phyloP scores from a whole-genome alignment of 805 yeast species.

The Kazachstania kunashirensis region DNA sequence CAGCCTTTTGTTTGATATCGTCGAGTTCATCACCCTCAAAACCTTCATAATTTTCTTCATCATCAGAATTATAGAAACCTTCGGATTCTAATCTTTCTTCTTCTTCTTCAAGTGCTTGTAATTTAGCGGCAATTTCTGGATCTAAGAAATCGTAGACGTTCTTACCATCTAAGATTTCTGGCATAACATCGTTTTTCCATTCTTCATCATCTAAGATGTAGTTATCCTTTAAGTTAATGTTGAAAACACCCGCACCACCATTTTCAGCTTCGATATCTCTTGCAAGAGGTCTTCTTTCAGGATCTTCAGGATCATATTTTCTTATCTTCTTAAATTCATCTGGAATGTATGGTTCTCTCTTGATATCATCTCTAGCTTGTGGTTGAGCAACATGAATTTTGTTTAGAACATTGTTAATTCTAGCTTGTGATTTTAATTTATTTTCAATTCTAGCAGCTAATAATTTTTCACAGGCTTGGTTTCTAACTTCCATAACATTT shows the following conservation, averaged over 20 bases:
- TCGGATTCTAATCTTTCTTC: slow-evolving; percentile 88
- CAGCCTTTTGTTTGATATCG: slow-evolving; percentile 73
- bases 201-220: slow-evolving; percentile 90
- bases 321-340: slow-evolving; percentile 51
- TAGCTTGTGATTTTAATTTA: slow-evolving; percentile 84
- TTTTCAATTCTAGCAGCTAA: slow-evolving; percentile 93
- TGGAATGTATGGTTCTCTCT: slow-evolving; percentile 75
- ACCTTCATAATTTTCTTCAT: slow-evolving; percentile 61
- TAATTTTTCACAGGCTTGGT: slow-evolving; percentile 94
- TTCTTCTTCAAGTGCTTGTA: slow-evolving; percentile 92
- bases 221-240: slow-evolving; percentile 84
- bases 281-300: slow-evolving; percentile 71
- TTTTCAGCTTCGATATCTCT: slow-evolving; percentile 87
- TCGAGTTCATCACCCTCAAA: slow-evolving; percentile 57
- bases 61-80: slow-evolving; percentile 93
- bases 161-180: slow-evolving; percentile 91
- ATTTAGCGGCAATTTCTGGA: slow-evolving; percentile 86
- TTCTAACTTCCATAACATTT: slow-evolving; percentile 90
- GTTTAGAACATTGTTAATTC: slow-evolving; percentile 81
- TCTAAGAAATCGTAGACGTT: slow-evolving; percentile 96
- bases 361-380: slow-evolving; percentile 73
- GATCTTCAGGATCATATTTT: slow-evolving; percentile 72
- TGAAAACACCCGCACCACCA: slow-evolving; percentile 98
- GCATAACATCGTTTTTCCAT: slow-evolving; percentile 97
- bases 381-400: slow-evolving; percentile 94